Evolutionary conservation across 1,284 basidiomycete species (phyloP).

Genomic region (Ceratorhiza oryzae-sativae): DNA sequence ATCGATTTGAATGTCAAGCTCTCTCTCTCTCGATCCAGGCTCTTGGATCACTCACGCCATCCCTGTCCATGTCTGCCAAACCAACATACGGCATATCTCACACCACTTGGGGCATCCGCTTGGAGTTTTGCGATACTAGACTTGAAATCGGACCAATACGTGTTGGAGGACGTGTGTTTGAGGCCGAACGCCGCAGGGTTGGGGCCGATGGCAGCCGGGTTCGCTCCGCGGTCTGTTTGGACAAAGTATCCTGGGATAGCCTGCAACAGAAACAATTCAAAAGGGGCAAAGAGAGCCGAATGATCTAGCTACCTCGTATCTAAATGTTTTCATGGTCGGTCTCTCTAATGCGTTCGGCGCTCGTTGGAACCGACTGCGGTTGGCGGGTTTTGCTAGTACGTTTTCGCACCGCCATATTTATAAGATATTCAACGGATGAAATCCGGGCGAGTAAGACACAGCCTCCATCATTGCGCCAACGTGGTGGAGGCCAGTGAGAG

Average conservation of each 20-base stretch:
- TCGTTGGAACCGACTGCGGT: no score
- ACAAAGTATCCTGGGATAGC: constrained; percentile 53
- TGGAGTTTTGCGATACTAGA: constrained; percentile 59
- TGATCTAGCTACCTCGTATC: background rate
- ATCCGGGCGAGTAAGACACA: no score
- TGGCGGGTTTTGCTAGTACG: no score
- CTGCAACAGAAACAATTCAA: constrained; percentile 46
- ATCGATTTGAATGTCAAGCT: background rate
- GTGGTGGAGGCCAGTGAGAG: no score
- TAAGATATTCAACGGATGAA: no score
- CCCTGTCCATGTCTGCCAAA: constrained; percentile 77
- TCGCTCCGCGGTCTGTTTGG: constrained; percentile 49
- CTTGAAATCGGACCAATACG: constrained; percentile 63
- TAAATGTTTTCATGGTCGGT: background rate
- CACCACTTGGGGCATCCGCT: constrained; percentile 50
- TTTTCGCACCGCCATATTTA: no score
- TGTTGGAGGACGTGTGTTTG: constrained; percentile 55
- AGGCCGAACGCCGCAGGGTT: constrained; percentile 69
- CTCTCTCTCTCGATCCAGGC: background rate
- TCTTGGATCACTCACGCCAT: constrained; percentile 58
- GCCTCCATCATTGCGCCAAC: no score
- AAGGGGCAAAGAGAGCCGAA: background rate
- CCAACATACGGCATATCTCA: constrained; percentile 68
- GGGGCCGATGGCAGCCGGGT: constrained; percentile 41
- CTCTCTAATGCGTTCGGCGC: no score